A percentile compares a stretch with the other conserved stretches of the same genome.
Evolutionary conservation across 177 flowering plant species (phyloP).

Genomic region (Tripterygium wilfordii): DNA sequence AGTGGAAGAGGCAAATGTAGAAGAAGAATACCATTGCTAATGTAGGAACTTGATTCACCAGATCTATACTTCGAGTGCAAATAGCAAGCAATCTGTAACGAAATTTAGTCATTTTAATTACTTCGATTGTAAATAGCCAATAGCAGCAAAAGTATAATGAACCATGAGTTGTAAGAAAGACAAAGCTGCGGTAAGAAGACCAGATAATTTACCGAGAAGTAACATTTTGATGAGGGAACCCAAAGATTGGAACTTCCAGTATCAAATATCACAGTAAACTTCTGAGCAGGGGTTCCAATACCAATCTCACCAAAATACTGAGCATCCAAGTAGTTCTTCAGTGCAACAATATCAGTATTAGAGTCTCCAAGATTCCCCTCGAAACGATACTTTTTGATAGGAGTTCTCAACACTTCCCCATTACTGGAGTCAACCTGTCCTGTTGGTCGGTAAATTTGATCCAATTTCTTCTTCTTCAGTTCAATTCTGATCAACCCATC

Average conservation of each 20-base stretch:
- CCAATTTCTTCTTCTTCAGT: constrained; percentile 54
- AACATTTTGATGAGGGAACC: constrained; percentile 91
- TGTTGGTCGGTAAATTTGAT: constrained; percentile 24
- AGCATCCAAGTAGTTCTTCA: constrained; percentile 84
- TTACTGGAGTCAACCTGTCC: constrained; percentile 26
- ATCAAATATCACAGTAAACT: constrained; percentile 85
- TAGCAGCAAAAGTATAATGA: no score
- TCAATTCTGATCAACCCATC: constrained; percentile 62
- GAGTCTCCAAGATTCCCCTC: constrained; percentile 33
- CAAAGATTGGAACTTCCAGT: constrained; percentile 93
- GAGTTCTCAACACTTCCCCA: constrained; percentile 17
- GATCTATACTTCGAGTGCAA: constrained; percentile 78
- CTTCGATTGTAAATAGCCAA: no score
- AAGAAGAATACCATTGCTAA: constrained; percentile 51
- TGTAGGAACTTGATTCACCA: constrained; percentile 54
- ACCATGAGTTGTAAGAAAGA: no score
- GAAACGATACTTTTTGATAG: constrained; percentile 31
- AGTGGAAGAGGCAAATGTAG: neutral
- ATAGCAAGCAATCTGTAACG: constrained; percentile 70
- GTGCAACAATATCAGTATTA: constrained; percentile 42
- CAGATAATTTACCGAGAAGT: constrained; percentile 86
- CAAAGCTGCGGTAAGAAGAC: no score
- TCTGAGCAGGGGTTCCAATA: constrained; percentile 81
- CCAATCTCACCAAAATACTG: constrained; percentile 92
- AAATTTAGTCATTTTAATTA: no score